Evolutionary conservation across 2,329 filamentous ascomycete species (phyloP), one percentile per base, ranked within the genome.

Genomic region (Neonectria faginata): DNA sequence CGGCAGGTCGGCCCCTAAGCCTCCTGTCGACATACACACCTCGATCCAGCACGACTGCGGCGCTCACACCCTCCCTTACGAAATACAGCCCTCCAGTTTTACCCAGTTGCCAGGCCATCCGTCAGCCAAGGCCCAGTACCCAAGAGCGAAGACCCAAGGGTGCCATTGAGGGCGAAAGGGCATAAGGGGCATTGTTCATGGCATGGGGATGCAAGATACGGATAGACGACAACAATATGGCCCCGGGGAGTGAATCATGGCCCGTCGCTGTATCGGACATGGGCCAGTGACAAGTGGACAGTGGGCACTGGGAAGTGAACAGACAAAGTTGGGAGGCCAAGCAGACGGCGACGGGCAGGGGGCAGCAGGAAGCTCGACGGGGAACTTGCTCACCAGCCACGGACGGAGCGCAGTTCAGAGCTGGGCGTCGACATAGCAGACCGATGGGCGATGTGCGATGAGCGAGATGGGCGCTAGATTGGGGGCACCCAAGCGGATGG

Each of bases 1-100:
- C 6, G 25, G 25, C 25, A 25, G 25, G 53, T 52, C 39, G 57
- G 57, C 54, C 39, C n/a, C n/a, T 16, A 10, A 10, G 39, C n/a
- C 63, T 70, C 54, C 69, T 57, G 60, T 64, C 60, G 68, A 71
- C 58, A 71, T 52, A 70, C 70, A 73, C 63, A 73, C 69, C 67
- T 73, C 67, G 57, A 72, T 69, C 63, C 64, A 58, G 63, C 67
- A 71, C 62, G 55, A 50, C 54, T 61, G 54, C 69, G 66, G 61
- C 58, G 50, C 56, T 57, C 59, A 69, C 66, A 42, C 57, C 45
- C 53, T 62, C 57, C 48, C 42, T 20, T 45, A 45, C 25, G 5
- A 25, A 25, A 3, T 25, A 25, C 42, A 14, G 14, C 22, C 44
- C 42, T 45, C 45, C 16, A 47, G 25, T 27, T 27, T 20, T 48